Conservation (phyloP, 75 land plant genomes). For the Selaginella moellendorffii region DNA sequence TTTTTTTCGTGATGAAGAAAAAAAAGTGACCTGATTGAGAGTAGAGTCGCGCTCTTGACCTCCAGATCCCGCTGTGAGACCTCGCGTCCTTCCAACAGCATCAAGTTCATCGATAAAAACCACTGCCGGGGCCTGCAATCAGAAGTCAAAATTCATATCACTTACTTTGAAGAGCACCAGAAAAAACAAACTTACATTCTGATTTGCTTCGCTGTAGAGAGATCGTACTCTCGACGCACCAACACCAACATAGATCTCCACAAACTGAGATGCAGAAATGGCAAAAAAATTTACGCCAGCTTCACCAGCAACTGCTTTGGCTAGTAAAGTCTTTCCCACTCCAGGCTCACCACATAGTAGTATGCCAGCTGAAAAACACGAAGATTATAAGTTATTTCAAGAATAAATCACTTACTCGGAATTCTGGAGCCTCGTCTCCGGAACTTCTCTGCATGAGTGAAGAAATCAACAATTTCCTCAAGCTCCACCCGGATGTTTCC, state of each 20-base stretch:
- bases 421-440: conserved; percentile 76
- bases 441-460: conserved; percentile 71
- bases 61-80: conserved; percentile 83
- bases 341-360: conserved; percentile 98
- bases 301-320: conserved; percentile 98
- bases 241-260: conserved; percentile 98
- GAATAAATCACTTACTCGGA: conserved; percentile 43
- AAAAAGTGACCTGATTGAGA: conserved; percentile 63
- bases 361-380: conserved; percentile 61
- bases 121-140: conserved; percentile 78
- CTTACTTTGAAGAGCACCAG: not conserved
- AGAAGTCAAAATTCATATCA: not conserved
- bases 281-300: conserved; percentile 96
- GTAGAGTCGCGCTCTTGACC: conserved; percentile 99
- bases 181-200: conserved; percentile 45
- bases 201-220: conserved; percentile 83
- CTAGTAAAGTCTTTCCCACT: conserved; percentile 83
- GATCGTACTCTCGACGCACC: conserved; percentile 96
- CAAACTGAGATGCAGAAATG: conserved; percentile 97
- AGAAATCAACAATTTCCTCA: conserved; percentile 93
- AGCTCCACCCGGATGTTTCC: conserved; percentile 91
- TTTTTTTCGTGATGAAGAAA: too few relatives aligned
- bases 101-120: conserved; percentile 97
- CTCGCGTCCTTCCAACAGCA: conserved; percentile 97
- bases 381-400: too few relatives aligned